Conservation (phyloP, 805 yeast species). For the Ogataea kodamae region DNA sequence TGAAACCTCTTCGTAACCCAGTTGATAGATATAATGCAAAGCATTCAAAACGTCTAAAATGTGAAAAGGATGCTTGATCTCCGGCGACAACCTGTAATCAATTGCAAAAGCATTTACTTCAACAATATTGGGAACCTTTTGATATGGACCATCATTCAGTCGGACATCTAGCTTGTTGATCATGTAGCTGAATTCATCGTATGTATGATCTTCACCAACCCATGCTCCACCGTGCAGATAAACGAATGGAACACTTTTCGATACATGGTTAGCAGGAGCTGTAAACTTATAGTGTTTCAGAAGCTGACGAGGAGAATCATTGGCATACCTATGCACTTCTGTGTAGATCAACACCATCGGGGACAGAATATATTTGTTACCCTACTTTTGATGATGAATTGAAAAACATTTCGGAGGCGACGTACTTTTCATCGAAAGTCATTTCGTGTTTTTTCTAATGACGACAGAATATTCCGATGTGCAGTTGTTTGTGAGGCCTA, state of each 20-base stretch:
- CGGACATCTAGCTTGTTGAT: slow-evolving; percentile 20
- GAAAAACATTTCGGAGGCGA: slow-evolving; percentile 5
- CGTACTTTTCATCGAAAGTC: slow-evolving; percentile 3
- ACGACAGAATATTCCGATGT: slow-evolving; percentile 33
- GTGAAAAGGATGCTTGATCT: slow-evolving; percentile 58
- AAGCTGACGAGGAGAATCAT: slow-evolving; percentile 18
- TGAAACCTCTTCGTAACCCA: slow-evolving; percentile 25
- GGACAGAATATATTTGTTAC: neutral
- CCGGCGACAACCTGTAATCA: slow-evolving; percentile 69
- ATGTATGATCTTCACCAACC: slow-evolving; percentile 67
- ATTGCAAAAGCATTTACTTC: slow-evolving; percentile 36
- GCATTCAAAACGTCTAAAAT: slow-evolving; percentile 51
- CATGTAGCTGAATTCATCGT: slow-evolving; percentile 46
- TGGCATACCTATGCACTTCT: slow-evolving; percentile 7
- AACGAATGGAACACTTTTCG: slow-evolving; percentile 29
- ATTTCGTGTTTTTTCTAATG: slow-evolving; percentile 11
- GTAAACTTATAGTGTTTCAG: slow-evolving; percentile 15
- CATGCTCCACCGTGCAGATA: slow-evolving; percentile 89
- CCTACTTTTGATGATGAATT: slow-evolving; percentile 2
- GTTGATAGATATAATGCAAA: slow-evolving; percentile 28
- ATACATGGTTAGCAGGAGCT: slow-evolving; percentile 3
- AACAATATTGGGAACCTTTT: neutral
- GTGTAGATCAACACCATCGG: slow-evolving; percentile 11
- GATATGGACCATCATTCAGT: slow-evolving; percentile 10
- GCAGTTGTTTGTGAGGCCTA: slow-evolving; percentile 38